Conservation (phyloP, 2,329 filamentous ascomycete genomes). For the Clonostachys byssicola region DNA sequence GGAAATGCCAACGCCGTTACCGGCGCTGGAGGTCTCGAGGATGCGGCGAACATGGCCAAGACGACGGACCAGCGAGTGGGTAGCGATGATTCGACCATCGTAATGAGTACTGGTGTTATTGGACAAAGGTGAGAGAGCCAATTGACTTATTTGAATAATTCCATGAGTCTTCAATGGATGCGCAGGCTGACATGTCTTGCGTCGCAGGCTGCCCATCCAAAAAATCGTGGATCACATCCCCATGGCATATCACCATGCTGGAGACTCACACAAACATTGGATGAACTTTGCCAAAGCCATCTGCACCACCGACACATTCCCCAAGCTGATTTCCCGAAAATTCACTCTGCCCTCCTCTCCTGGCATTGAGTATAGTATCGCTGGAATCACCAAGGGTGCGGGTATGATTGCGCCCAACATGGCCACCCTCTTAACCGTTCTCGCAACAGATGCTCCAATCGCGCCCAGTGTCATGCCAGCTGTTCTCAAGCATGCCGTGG, state of each 20-base stretch:
- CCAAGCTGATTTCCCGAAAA: constrained; percentile 82
- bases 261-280: constrained; percentile 80
- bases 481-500: constrained; percentile 70
- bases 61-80: constrained; percentile 65
- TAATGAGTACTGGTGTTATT: constrained; percentile 98
- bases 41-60: constrained; percentile 79
- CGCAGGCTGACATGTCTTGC: not conserved
- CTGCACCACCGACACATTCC: constrained; percentile 98
- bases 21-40: constrained; percentile 81
- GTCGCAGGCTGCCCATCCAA: constrained; percentile 71
- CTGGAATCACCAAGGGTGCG: constrained; percentile 95
- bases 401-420: constrained; percentile 99
- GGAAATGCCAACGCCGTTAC: constrained; percentile 98
- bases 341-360: constrained; percentile 83
- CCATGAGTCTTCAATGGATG: not conserved
- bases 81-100: constrained; percentile 61
- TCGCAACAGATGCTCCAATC: constrained; percentile 88
- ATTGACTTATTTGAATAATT: constrained; percentile 2
- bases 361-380: constrained; percentile 72
- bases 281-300: constrained; percentile 83
- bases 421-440: constrained; percentile 88
- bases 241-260: constrained; percentile 66
- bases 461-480: constrained; percentile 60
- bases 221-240: constrained; percentile 87
- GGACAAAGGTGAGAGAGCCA: constrained; percentile 65